Evolutionary conservation across 768 basidiomycete species (phyloP), one percentile per base, ranked within the genome.

Genomic region (Trametes punicea): DNA sequence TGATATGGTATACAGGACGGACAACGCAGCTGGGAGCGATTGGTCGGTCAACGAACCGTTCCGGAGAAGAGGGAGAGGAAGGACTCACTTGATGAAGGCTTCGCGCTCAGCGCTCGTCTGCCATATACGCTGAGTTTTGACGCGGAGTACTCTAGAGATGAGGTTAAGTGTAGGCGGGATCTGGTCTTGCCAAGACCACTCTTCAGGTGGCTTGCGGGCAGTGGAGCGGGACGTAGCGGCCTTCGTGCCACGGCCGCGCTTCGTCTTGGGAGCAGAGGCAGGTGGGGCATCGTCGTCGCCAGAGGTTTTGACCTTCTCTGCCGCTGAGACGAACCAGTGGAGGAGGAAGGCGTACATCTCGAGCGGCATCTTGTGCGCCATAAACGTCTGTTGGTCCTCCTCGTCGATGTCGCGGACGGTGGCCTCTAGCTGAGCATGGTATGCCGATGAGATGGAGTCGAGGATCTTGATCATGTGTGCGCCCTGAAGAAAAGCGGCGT

Each of bases 311-410:
- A 87, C 82, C 62, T 87, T 88, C 71, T 96, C 93, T 1, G 85
- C 88, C 0, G 85, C 85, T 10, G 75, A 72, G 15, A 91, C 88
- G 67, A 95, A 95, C 94, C 94, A 98, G 57, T 86, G 79, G n/a
- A 97, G 71, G 23, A 98, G 74, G 68, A 98, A 98, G 6, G 88
- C 89, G 69, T 92, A 98, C 77, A 90, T 85, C 69, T 98, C 97
- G 57, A 99, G 76, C 0, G 92, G 83, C 3, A 67, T 61, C 68
- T 87, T 90, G 70, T 93, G 93, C 0, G 75, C 65, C 60, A 79
- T 70, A 63, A 81, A 77, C 1, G 77, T 74, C 54, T 87, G 77
- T 55, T 84, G 80, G 46, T 87, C 82, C 25, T 87, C 90, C 6
- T 80, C 74, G 8, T 89, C 85, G 23, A 90, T 71, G 60, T 93